Evolutionary conservation across 2,329 filamentous ascomycete species (phyloP).

Genomic region (Penicillium palitans): DNA sequence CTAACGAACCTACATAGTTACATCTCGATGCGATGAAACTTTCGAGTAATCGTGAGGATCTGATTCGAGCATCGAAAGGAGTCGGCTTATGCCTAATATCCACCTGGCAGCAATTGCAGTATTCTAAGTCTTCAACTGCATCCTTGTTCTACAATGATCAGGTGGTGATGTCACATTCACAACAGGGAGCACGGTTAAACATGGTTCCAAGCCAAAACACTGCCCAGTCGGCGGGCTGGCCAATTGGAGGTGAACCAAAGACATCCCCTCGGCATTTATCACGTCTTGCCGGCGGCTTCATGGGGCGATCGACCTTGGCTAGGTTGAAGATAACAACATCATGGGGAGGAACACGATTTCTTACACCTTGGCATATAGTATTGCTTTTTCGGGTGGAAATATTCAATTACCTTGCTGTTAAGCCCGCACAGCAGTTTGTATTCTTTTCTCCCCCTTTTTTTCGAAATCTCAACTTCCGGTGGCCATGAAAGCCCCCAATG

Average conservation of each 20-base stretch:
- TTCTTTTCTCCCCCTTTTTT: no score
- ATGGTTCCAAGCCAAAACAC: background rate
- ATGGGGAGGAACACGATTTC: background rate
- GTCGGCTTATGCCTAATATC: background rate
- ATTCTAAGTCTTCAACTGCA: background rate
- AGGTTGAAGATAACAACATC: background rate
- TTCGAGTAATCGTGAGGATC: background rate
- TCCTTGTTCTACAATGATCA: background rate
- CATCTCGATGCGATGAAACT: background rate
- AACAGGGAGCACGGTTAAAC: background rate
- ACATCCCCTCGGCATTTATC: background rate
- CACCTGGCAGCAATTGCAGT: background rate
- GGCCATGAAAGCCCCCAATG: background rate
- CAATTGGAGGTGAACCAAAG: background rate
- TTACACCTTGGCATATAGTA: background rate
- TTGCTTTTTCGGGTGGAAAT: constrained; percentile 2
- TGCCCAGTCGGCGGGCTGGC: background rate
- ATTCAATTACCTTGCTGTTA: background rate
- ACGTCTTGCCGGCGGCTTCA: background rate
- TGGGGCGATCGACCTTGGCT: background rate
- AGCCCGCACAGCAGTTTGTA: background rate
- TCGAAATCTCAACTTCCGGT: background rate
- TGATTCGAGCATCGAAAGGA: background rate
- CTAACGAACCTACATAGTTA: background rate
- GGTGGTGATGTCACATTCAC: constrained; percentile 6